Evolutionary conservation across 257 asterid genomes (phyloP), one percentile per base, ranked within the genome.

Genomic region (Apocynum venetum): DNA sequence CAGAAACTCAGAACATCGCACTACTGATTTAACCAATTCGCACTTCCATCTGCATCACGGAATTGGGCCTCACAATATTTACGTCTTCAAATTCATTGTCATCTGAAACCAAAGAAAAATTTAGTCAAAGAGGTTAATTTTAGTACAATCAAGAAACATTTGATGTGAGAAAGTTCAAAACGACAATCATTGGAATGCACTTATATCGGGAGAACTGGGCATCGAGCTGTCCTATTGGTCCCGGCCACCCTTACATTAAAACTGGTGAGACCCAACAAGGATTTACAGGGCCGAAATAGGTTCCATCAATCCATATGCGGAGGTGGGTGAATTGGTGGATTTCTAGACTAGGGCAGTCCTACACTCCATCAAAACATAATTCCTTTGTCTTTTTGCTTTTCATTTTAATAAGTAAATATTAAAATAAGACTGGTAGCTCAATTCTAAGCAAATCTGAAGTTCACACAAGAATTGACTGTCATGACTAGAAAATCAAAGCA

Each of bases 31-130:
- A 82, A 81, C 93, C 90, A 77, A 74, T 83, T 82, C 65, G 89
- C 79, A 71, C 86, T 78, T 44, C 88, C 87, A 73, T 91, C 95
- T 0, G 84, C 53, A 82, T 90, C 92, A 35, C 82, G 90, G 57
- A 90, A 78, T 78, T 57, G 10, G 95, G 83, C 85, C 83, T 83
- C 80, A 72, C 84, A 3, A 92, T 84, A 85, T 88, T 91, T 51
- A 92, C 87, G 6, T 86, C 97, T 86, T 92, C 96, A 60, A 89
- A 92, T 75, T 88, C 92, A 43, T 83, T 86, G 76, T 88, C 93
- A 82, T 84, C 97, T 92, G 89, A 40, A 56, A 82, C 43, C 51
- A 74, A 36, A 64, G 31, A 70, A 76, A 72, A 20, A 48, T 35
- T 20, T 20, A 31, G 38, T 57, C 67, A 68, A 73, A 40, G 3